Evolutionary conservation across 2,329 filamentous ascomycete species (phyloP), one percentile per base, ranked within the genome.

Genomic region (Scytalidium lignicola): DNA sequence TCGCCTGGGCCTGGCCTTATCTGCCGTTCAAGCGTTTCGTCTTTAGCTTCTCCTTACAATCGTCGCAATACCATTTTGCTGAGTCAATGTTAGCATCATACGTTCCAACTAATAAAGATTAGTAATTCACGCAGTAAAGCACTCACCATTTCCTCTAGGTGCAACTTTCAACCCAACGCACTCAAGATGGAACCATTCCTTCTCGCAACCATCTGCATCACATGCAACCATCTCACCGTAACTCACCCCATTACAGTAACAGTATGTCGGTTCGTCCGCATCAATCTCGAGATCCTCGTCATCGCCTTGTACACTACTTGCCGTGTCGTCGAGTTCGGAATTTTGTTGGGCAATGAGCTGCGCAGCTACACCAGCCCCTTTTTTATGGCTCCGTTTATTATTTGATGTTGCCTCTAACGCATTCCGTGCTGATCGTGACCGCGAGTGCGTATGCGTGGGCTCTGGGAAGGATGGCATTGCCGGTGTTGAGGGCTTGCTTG

Each of bases 141-240:
- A 58, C 60, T 49, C 58, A 65, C 64, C 58, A 60, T 65, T 65
- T 29, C 82, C 82, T 50, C 80, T 83, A n/a, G 88, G 88, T 46
- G 88, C 86, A 51, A 86, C 86, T 59, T 85, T 86, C 59, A 93
- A 68, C 21, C 88, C 88, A 23, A 90, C 88, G 65, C 88, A 93
- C 44, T 84, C 85, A 44, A 93, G 70, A 73, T 91, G 88, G 71
- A 91, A 92, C 88, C 88, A 91, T 67, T 91, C 87, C 53, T 81
- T 77, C 56, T 80, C 77, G 67, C 88, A 91, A 44, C 80, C 79
- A 51, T 85, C 79, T 7, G 82, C 82, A 64, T 91, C 88, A 62
- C 87, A 91, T 2, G 85, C 88, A 41, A 91, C 86, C 88, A 91
- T 91, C 68, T 89, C 86, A 18, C 88, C 87, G 62, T 90, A 91